A percentile compares a stretch with the other conserved stretches of the same genome.
Evolutionary conservation across 768 basidiomycete species (phyloP).

Genomic region (Coprinopsis cinerea): DNA sequence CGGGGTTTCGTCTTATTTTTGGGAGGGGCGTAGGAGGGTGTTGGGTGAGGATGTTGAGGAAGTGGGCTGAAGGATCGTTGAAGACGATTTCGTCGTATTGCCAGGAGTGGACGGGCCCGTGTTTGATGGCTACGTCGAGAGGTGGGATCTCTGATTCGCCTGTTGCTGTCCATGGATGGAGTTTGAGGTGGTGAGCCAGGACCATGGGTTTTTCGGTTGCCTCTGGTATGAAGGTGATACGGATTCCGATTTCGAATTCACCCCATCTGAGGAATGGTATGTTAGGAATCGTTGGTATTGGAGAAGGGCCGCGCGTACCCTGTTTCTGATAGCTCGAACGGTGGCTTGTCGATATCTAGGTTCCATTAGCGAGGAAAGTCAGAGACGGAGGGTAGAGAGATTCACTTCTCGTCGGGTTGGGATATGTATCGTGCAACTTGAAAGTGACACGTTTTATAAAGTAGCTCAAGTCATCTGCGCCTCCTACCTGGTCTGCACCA

Average conservation of each 20-base stretch:
- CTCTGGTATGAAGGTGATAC: slow-evolving; percentile 84
- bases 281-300: neutral
- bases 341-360: slow-evolving; percentile 84
- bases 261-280: slow-evolving; percentile 70
- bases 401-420: slow-evolving; percentile 85
- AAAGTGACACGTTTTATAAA: slow-evolving; percentile 96
- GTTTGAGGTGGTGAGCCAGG: slow-evolving; percentile 90
- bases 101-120: slow-evolving; percentile 90
- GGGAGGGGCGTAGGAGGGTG: slow-evolving; percentile 83
- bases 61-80: slow-evolving; percentile 83
- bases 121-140: slow-evolving; percentile 57
- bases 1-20: slow-evolving; percentile 49
- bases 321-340: slow-evolving; percentile 94
- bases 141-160: slow-evolving; percentile 65
- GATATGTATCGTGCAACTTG: slow-evolving; percentile 95
- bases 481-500: slow-evolving; percentile 75
- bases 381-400: slow-evolving; percentile 10
- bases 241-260: slow-evolving; percentile 94
- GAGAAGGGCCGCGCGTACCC: slow-evolving; percentile 49
- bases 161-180: slow-evolving; percentile 78
- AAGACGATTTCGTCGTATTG: slow-evolving; percentile 99
- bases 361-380: slow-evolving; percentile 4
- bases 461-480: slow-evolving; percentile 83
- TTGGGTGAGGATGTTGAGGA: slow-evolving; percentile 74
- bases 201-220: slow-evolving; percentile 86